phyloP scores from a whole-genome alignment of 345 rosid species.

The Eucalyptus decipiens region DNA sequence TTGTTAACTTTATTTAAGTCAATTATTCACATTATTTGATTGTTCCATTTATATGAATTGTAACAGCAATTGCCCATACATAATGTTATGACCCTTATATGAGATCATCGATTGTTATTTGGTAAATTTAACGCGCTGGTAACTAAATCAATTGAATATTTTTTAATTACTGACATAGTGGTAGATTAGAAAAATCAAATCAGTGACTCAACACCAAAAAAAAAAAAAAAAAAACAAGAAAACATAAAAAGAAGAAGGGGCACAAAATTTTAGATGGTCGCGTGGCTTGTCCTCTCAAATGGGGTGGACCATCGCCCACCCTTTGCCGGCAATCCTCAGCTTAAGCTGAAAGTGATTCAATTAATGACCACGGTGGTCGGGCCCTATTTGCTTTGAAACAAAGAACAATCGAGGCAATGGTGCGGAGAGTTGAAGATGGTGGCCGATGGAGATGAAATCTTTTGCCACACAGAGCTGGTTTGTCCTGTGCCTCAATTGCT shows the following conservation, averaged over 20 bases:
- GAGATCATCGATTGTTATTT: no score
- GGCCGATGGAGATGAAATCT: background rate
- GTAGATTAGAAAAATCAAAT: background rate
- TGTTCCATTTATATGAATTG: no score
- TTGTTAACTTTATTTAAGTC: background rate
- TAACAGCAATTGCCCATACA: no score
- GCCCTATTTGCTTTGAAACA: background rate
- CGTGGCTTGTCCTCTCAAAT: no score
- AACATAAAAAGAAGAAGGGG: no score
- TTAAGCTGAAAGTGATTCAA: background rate
- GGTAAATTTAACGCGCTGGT: no score
- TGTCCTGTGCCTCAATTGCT: background rate
- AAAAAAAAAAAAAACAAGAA: no score
- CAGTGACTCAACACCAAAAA: background rate
- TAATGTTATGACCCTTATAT: no score
- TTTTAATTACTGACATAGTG: background rate
- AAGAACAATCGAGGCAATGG: background rate
- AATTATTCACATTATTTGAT: no score
- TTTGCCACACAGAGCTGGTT: background rate
- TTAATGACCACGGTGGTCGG: background rate
- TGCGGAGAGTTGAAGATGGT: background rate
- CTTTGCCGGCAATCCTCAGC: background rate
- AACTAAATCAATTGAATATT: no score
- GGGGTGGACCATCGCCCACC: background rate
- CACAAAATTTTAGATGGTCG: background rate